Conservation (phyloP, 2,329 filamentous ascomycete species). For the Trichothecium roseum region DNA sequence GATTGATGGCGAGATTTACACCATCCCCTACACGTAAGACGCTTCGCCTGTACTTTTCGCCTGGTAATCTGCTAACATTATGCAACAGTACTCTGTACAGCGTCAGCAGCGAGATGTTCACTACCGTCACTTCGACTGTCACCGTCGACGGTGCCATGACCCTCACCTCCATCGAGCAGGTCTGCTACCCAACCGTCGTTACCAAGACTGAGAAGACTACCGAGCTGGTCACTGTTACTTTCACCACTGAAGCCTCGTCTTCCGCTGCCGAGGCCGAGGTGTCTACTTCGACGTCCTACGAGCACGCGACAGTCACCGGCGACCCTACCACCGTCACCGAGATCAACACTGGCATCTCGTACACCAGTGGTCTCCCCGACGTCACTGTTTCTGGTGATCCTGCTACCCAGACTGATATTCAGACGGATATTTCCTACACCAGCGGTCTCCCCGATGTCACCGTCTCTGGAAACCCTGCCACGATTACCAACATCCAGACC, state of each 20-base stretch:
- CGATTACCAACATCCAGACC: slow-evolving; percentile 18
- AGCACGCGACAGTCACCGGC: slow-evolving; percentile 15
- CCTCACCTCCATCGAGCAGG: slow-evolving; percentile 9
- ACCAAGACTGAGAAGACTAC: slow-evolving; percentile 12
- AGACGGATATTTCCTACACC: slow-evolving; percentile 12
- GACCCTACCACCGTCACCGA: slow-evolving; percentile 14
- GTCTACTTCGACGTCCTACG: slow-evolving; percentile 2
- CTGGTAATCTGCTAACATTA: too few species aligned
- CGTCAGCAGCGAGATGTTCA: slow-evolving; percentile 7
- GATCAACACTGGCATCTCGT: slow-evolving; percentile 11
- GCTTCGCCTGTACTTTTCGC: neutral
- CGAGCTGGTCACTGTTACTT: slow-evolving; percentile 10
- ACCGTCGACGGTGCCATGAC: slow-evolving; percentile 9
- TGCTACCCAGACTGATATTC: slow-evolving; percentile 11
- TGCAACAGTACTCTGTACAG: slow-evolving; percentile 3
- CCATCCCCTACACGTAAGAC: slow-evolving; percentile 3
- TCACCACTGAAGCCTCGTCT: slow-evolving; percentile 6
- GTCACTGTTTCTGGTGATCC: slow-evolving; percentile 18
- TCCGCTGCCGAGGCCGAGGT: neutral
- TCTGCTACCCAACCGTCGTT: slow-evolving; percentile 8
- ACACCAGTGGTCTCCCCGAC: slow-evolving; percentile 12
- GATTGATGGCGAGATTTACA: neutral
- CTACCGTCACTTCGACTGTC: slow-evolving; percentile 1
- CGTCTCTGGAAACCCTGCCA: slow-evolving; percentile 16
- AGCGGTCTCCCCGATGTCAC: slow-evolving; percentile 15